A percentile compares a stretch with the other conserved stretches of the same genome.
Evolutionary conservation across 2,329 filamentous ascomycete species (phyloP).

Genomic region (Domatiomyces globalis): DNA sequence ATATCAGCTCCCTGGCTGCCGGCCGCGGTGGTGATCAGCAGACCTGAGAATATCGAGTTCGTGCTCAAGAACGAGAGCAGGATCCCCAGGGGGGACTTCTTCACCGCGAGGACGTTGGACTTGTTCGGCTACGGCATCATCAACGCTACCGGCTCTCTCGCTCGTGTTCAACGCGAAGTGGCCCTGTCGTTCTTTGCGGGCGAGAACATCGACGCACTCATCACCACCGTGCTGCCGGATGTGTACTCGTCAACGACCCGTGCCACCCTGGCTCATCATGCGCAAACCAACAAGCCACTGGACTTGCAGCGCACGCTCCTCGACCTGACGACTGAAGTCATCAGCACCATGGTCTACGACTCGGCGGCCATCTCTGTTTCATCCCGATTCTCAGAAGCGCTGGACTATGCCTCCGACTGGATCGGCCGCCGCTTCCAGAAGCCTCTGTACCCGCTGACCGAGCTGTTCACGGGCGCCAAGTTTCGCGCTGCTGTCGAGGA

Average conservation of each 20-base stretch:
- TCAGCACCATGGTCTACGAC: constrained; percentile 55
- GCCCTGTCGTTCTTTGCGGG: constrained; percentile 44
- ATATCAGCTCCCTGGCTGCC: constrained; percentile 50
- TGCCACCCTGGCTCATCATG: constrained; percentile 23
- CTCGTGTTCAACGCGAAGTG: constrained; percentile 49
- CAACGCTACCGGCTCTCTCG: constrained; percentile 50
- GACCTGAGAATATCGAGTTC: constrained; percentile 48
- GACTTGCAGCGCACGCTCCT: constrained; percentile 49
- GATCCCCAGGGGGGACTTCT: constrained; percentile 49
- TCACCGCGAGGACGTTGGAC: constrained; percentile 46
- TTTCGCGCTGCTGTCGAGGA: constrained; percentile 37
- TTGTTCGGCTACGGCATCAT: constrained; percentile 52
- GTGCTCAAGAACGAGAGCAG: constrained; percentile 47
- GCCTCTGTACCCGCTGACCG: constrained; percentile 47
- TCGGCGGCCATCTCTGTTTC: constrained; percentile 52
- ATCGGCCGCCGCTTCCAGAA: constrained; percentile 52
- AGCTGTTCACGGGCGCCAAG: constrained; percentile 35
- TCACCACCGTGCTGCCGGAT: constrained; percentile 42
- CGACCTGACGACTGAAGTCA: constrained; percentile 50
- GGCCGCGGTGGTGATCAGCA: constrained; percentile 48
- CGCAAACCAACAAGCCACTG: constrained; percentile 22
- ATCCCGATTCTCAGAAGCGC: constrained; percentile 46
- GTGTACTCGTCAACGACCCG: constrained; percentile 35
- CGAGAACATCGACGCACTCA: constrained; percentile 42
- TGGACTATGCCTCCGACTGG: constrained; percentile 47